These are phyloP conservation scores for Rhynchospora breviuscula DNA, from an alignment of 176 grass and related monocot species.

Conservation along the genomic window DNA sequence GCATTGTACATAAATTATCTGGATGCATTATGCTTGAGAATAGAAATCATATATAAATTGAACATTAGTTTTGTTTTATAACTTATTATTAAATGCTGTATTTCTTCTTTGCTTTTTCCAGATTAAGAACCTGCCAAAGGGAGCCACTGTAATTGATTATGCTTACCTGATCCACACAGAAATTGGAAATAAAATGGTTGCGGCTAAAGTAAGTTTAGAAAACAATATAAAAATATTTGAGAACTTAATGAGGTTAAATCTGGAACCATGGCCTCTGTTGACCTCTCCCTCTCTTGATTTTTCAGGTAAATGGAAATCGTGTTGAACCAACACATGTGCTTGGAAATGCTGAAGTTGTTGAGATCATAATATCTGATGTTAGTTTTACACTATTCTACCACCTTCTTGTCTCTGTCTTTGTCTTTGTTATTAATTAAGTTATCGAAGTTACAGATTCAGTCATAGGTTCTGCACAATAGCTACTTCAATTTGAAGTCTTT, in stretches of 20 bases:
- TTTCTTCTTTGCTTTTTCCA: slow-evolving; percentile 23
- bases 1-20: neutral
- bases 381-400: slow-evolving; percentile 38
- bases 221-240: slow-evolving; percentile 26
- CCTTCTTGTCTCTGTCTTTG: neutral
- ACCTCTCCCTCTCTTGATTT: slow-evolving; percentile 26
- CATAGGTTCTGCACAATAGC: neutral
- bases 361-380: slow-evolving; percentile 89
- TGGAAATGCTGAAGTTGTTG: slow-evolving; percentile 95
- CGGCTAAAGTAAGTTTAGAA: slow-evolving; percentile 62
- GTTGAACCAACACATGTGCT: slow-evolving; percentile 81
- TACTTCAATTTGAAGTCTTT: slow-evolving; percentile 29
- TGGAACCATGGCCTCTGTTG: neutral
- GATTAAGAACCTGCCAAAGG: slow-evolving; percentile 96
- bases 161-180: slow-evolving; percentile 97
- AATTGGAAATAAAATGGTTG: slow-evolving; percentile 97
- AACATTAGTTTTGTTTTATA: neutral
- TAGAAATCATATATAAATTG: neutral
- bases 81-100: neutral
- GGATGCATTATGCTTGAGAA: neutral
- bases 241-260: neutral
- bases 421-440: slow-evolving; percentile 11
- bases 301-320: slow-evolving; percentile 95
- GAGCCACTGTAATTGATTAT: slow-evolving; percentile 97
- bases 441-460: neutral